Base-by-base conservation (phyloP, 108 stramenopile species). In the Phaeodactylum tricornutum region DNA sequence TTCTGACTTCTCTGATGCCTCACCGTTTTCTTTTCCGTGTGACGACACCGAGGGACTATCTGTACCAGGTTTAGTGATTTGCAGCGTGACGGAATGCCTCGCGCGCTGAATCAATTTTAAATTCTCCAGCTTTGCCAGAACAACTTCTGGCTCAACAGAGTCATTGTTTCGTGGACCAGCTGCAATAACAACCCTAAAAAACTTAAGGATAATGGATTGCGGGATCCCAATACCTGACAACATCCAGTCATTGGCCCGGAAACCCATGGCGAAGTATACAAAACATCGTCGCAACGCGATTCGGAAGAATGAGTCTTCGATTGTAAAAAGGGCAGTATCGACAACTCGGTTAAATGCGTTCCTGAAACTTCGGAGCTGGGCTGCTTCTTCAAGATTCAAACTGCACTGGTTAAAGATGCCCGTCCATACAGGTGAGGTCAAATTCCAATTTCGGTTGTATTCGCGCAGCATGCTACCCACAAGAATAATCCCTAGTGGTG, bases 391-490 rank as follows among this genome's bases (percentile, higher is more conserved):
- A 44, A 89, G 55, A 67, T 79, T 85, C 16, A 81, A 53, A 15
- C 74, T 56, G 37, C 82, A 82, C 33, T 89, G 87, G 27, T 74
- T 61, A 42, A 84, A 72, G 34, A 89, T 50, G 8, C 74, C 55
- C 15, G 59, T 76, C 87, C 87, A 89, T 3, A 81, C 73, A 1
- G 82, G 78, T 14, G 83, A 85, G 19, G 66, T 74, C 29, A 89
- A 34, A 33, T 84, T 89, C 87, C 87, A 89, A 42, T 82, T 88
- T 1, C 87, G 62, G 55, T 77, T 85, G 50, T 70, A 63, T 7
- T 74, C 67, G 19, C 87, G 75, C 9, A 89, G 77, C 87, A 89
- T 85, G 21, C 87, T 84, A 28, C 83, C 83, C 25, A 83, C 78
- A 11, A 89, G 61, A 38, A 83, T 69, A 6, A 89, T 64, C 5